phyloP scores from a whole-genome alignment of 805 yeast species.

The Tetrapisispora nanseiensis region DNA sequence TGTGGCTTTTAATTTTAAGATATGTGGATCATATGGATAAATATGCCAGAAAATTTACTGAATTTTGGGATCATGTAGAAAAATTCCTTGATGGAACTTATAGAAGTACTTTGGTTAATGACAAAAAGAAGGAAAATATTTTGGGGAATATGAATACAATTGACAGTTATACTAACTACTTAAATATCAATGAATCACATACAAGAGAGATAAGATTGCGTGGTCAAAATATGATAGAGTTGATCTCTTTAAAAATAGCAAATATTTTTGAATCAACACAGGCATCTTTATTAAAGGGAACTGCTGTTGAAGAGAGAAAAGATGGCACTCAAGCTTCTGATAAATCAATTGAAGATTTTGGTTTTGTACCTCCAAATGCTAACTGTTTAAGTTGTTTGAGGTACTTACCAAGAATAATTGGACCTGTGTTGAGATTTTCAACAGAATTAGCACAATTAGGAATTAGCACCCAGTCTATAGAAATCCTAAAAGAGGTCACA shows the following conservation, averaged over 20 bases:
- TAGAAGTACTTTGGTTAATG: constrained; percentile 34
- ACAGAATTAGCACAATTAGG: constrained; percentile 37
- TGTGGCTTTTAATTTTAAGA: constrained; percentile 45
- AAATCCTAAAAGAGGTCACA: constrained; percentile 30
- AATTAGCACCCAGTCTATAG: constrained; percentile 32
- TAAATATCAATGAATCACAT: constrained; percentile 35
- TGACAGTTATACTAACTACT: constrained; percentile 23
- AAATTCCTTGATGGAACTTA: constrained; percentile 43
- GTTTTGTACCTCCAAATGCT: constrained; percentile 55
- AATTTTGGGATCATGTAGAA: constrained; percentile 46
- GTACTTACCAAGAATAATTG: constrained; percentile 40
- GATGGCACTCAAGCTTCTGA: background rate
- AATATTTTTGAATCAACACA: constrained; percentile 31
- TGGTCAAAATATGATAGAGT: constrained; percentile 32
- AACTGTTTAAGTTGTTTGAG: constrained; percentile 52
- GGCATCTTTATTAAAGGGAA: constrained; percentile 7
- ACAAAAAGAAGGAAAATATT: constrained; percentile 31
- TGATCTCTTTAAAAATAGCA: constrained; percentile 25
- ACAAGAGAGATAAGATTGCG: constrained; percentile 31
- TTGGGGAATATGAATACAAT: constrained; percentile 20
- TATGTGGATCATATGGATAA: constrained; percentile 34
- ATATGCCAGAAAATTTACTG: constrained; percentile 34
- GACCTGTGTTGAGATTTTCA: constrained; percentile 33
- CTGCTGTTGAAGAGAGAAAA: background rate
- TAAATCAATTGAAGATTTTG: constrained; percentile 30